These are phyloP conservation scores for Secale cereale DNA, from an alignment of 176 grass and related monocot genomes.

Conservation along the genomic window DNA sequence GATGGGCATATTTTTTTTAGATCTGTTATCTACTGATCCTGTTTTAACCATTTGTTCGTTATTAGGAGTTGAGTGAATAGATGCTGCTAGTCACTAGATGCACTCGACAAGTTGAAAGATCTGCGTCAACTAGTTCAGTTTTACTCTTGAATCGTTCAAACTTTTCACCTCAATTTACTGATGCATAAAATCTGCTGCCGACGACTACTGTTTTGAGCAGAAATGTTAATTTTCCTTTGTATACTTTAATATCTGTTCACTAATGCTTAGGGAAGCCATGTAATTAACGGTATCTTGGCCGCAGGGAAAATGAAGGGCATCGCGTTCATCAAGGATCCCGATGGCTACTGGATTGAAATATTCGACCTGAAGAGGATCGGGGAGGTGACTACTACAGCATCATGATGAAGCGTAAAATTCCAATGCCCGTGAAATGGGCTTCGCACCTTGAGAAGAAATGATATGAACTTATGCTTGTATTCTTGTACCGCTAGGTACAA, in stretches of 20 bases:
- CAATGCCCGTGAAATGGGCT: background rate
- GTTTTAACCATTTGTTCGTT: background rate
- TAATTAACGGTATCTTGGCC: background rate
- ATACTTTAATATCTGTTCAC: background rate
- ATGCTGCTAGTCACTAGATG: background rate
- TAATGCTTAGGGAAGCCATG: background rate
- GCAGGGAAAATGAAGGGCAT: conserved; percentile 97
- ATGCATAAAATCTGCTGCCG: background rate
- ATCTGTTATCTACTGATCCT: background rate
- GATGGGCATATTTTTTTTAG: background rate
- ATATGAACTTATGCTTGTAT: background rate
- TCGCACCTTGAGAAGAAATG: background rate
- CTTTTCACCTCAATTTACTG: background rate
- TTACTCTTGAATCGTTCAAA: background rate
- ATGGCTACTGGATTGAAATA: conserved; percentile 99
- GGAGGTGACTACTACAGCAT: conserved; percentile 34
- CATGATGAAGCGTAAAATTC: conserved; percentile 23
- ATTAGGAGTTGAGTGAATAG: background rate
- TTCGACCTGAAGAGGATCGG: conserved; percentile 81
- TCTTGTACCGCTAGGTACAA: background rate
- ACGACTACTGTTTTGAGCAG: background rate
- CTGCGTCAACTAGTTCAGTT: background rate
- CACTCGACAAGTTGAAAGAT: background rate
- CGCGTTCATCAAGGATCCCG: conserved; percentile 96
- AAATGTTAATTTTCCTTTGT: background rate